These are phyloP conservation scores for Vararia minispora DNA, from an alignment of 768 basidiomycete species.

Conservation along the genomic window DNA sequence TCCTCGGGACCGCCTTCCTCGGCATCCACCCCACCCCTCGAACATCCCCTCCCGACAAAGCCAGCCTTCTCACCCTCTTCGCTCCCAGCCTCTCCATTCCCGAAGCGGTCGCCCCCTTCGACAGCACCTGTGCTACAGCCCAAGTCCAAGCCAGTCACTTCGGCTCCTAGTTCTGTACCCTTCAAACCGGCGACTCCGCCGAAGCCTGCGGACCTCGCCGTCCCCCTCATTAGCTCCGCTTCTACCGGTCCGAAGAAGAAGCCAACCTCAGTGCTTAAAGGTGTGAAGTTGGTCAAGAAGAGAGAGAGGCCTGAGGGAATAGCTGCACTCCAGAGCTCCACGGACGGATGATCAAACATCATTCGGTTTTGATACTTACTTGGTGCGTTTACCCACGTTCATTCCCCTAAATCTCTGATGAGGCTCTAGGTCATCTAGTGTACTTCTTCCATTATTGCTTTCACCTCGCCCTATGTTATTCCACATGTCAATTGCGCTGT, in stretches of 20 bases:
- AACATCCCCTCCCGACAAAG: slow-evolving; percentile 23
- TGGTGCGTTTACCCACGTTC: no score
- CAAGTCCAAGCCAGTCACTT: slow-evolving; percentile 5
- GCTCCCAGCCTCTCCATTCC: background rate
- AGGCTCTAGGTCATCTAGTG: no score
- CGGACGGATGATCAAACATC: no score
- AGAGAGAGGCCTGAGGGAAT: slow-evolving; percentile 9
- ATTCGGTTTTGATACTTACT: no score
- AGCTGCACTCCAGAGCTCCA: no score
- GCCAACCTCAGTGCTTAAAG: slow-evolving; percentile 11
- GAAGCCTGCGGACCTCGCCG: background rate
- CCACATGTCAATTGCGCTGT: no score
- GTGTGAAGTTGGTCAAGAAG: slow-evolving; percentile 20
- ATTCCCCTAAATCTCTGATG: no score
- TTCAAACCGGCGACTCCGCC: slow-evolving; percentile 1
- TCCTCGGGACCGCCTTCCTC: slow-evolving; percentile 11
- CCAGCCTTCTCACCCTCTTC: slow-evolving; percentile 12
- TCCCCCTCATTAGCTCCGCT: slow-evolving; percentile 6
- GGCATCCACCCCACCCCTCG: slow-evolving; percentile 7
- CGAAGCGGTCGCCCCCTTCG: slow-evolving; percentile 1
- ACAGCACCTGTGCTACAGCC: slow-evolving; percentile 1
- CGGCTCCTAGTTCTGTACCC: background rate
- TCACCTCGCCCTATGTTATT: no score
- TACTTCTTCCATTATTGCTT: no score
- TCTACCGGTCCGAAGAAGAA: slow-evolving; percentile 1